Base-by-base conservation (phyloP, 2,329 filamentous ascomycete species). In the Colletotrichum horii region DNA sequence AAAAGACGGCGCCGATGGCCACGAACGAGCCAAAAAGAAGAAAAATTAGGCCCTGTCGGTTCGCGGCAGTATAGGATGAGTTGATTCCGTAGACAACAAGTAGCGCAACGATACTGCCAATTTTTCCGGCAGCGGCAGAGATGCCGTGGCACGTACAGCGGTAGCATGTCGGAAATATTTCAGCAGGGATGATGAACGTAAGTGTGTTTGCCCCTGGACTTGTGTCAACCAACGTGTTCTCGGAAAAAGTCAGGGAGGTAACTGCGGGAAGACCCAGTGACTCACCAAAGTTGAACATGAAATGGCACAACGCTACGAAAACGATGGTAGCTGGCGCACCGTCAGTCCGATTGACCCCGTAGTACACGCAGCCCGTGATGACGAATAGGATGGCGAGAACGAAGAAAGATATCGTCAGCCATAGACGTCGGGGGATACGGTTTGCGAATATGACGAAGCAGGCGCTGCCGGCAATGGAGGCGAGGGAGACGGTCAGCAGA, bases 111-210 rank as follows among this genome's bases (percentile, higher is more conserved):
- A 92, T 87, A 74, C 89, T 89, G 28, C 90, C 91, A 2, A 91
- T 81, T 79, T 93, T 93, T 14, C 91, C 91, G 1, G 88, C 87
- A 0, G 91, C 91, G 0, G 91, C 91, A 0, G 91, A 91, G 68
- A 93, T 90, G 28, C 91, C 91, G 79, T 92, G 91, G 74, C 90
- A 92, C 0, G 91, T 91, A 66, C 88, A 91, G 55, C 92, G 88
- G 78, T 92, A 93, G 77, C 88, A 88, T 3, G 91, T 93, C 0
- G 91, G 91, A 80, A 93, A 94, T 56, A 92, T 89, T 80, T 93
- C 91, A 56, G 90, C 91, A 2, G 92, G 91, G 19, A 93, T 89
- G 70, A 93, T 89, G 79, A 93, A 93, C 0, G 91, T 93, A 14
- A 92, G 87, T 0, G 89, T 91, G 78, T 93, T 93, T 56, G 91